Evolutionary conservation across 352 stramenopile species (phyloP).

Genomic region (Phytopythium delawarense): DNA sequence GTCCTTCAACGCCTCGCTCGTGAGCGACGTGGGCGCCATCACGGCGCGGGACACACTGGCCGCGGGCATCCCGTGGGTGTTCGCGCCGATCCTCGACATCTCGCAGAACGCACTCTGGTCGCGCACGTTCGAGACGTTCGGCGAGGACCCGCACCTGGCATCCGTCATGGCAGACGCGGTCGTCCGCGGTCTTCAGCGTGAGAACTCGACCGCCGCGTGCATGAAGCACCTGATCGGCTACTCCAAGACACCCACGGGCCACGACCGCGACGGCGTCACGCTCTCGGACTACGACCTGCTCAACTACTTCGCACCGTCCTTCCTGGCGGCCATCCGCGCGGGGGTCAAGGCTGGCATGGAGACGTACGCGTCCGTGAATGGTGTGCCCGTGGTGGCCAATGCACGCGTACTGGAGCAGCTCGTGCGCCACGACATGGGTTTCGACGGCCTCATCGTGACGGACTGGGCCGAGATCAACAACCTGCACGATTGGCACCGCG

Average conservation of each 20-base stretch:
- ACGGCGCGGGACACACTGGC: slow-evolving; percentile 82
- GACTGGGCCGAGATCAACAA: slow-evolving; percentile 93
- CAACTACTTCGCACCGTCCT: slow-evolving; percentile 84
- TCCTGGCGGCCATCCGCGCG: slow-evolving; percentile 77
- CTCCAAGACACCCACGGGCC: slow-evolving; percentile 72
- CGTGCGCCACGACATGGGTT: slow-evolving; percentile 81
- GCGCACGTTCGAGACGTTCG: slow-evolving; percentile 92
- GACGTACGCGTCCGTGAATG: slow-evolving; percentile 91
- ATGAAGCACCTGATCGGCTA: slow-evolving; percentile 92
- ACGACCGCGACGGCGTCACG: slow-evolving; percentile 78
- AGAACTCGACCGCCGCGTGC: slow-evolving; percentile 62
- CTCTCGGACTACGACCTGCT: slow-evolving; percentile 74
- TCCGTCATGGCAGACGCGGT: slow-evolving; percentile 76
- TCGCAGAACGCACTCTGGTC: slow-evolving; percentile 86
- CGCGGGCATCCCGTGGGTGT: slow-evolving; percentile 90
- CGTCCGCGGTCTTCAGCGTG: slow-evolving; percentile 79
- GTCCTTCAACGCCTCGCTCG: slow-evolving; percentile 81
- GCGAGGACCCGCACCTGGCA: slow-evolving; percentile 87
- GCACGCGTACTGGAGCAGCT: slow-evolving; percentile 74
- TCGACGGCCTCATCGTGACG: slow-evolving; percentile 88
- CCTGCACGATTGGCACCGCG: slow-evolving; percentile 56
- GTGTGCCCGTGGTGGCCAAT: slow-evolving; percentile 88
- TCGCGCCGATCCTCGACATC: slow-evolving; percentile 86
- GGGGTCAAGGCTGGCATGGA: slow-evolving; percentile 90
- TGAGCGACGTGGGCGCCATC: slow-evolving; percentile 58